Percentiles rank a stretch among this genome's conserved stretches.
Conservation (phyloP, 1,284 basidiomycete genomes). For the Cystobasidiaceae sp. region DNA sequence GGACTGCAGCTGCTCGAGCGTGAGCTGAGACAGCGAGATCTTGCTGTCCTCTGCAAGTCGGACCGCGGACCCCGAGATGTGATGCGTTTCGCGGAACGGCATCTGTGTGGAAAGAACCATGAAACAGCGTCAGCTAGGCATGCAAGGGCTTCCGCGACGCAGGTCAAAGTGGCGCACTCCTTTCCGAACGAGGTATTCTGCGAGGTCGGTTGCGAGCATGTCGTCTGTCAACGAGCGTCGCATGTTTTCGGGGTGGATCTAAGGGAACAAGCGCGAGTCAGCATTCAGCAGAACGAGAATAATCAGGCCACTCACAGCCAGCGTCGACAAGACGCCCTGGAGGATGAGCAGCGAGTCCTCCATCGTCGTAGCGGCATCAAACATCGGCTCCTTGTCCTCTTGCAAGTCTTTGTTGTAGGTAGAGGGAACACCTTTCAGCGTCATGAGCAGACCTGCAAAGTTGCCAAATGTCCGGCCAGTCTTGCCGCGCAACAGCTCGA, state of each 20-base stretch:
- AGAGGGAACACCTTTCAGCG: constrained; percentile 90
- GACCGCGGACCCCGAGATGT: constrained; percentile 92
- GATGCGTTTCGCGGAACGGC: constrained; percentile 97
- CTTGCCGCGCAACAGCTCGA: constrained; percentile 92
- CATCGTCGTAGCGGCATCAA: constrained; percentile 86
- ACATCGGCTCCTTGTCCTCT: constrained; percentile 96
- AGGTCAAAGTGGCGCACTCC: constrained; percentile 59
- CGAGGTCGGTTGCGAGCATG: constrained; percentile 92
- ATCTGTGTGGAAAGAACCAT: constrained; percentile 48
- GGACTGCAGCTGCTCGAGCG: constrained; percentile 68
- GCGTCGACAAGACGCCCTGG: constrained; percentile 86
- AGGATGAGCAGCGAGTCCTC: constrained; percentile 86
- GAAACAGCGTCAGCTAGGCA: neutral
- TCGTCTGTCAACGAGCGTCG: constrained; percentile 84
- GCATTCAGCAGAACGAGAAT: too few relatives aligned
- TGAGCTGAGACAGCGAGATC: constrained; percentile 74
- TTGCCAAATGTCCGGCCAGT: constrained; percentile 87
- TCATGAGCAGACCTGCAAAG: constrained; percentile 99
- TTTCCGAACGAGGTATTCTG: constrained; percentile 96
- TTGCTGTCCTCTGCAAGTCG: constrained; percentile 80
- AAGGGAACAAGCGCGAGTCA: neutral
- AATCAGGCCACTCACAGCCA: constrained; percentile 57
- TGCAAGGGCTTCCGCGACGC: neutral
- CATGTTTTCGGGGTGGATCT: constrained; percentile 91
- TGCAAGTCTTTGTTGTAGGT: constrained; percentile 99